phyloP scores from a whole-genome alignment of 2,329 filamentous ascomycete genomes.

The Onygena corvina region DNA sequence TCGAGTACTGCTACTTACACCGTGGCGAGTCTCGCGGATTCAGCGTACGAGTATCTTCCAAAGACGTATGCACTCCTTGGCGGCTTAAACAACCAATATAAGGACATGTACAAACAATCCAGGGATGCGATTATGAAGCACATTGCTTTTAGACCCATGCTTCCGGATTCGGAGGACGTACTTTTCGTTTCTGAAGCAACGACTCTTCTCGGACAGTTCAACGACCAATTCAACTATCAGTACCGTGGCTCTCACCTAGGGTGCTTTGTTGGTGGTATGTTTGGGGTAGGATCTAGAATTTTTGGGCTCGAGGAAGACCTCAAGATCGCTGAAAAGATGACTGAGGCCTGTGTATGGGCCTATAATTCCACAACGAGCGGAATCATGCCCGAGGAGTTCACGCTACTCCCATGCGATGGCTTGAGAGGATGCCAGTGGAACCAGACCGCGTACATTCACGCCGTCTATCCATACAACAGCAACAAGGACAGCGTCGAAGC shows the following conservation, averaged over 20 bases:
- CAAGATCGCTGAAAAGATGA: conserved; percentile 39
- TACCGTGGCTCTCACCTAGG: conserved; percentile 40
- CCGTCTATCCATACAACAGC: conserved; percentile 13
- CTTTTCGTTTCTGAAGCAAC: conserved; percentile 51
- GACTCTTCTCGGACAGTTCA: conserved; percentile 22
- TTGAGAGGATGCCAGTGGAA: conserved; percentile 15
- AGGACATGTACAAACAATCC: conserved; percentile 56
- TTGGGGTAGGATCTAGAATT: conserved; percentile 42
- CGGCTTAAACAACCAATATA: conserved; percentile 53
- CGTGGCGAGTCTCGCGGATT: conserved; percentile 46
- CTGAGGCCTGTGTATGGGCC: conserved; percentile 46
- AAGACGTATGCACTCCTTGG: conserved; percentile 65
- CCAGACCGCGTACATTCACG: conserved; percentile 14
- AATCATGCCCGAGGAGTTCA: conserved; percentile 44
- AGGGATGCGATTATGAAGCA: conserved; percentile 57
- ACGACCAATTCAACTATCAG: conserved; percentile 22
- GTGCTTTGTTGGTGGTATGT: conserved; percentile 48
- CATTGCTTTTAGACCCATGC: conserved; percentile 67
- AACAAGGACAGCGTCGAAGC: background rate
- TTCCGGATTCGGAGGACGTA: conserved; percentile 53
- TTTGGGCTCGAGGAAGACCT: conserved; percentile 40
- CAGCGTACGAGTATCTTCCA: conserved; percentile 47
- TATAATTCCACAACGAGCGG: conserved; percentile 40
- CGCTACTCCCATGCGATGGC: conserved; percentile 31
- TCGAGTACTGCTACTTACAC: conserved; percentile 25